Evolutionary conservation across 768 basidiomycete species (phyloP).

Genomic region (Serendipita indica): DNA sequence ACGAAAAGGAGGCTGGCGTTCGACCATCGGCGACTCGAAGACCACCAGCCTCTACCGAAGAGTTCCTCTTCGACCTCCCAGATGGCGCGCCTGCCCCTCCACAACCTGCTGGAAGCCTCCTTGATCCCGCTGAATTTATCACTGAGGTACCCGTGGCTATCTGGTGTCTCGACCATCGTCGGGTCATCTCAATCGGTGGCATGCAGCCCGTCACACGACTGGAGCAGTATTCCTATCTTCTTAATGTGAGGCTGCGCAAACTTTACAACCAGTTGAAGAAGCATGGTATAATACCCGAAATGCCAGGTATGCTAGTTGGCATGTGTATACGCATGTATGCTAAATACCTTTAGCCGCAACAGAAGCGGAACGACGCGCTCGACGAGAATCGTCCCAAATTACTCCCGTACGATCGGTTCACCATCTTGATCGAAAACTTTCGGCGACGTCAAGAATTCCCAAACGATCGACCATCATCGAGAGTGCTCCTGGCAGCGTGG

Average conservation of each 20-base stretch:
- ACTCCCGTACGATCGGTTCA: slow-evolving; percentile 81
- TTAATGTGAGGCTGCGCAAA: slow-evolving; percentile 88
- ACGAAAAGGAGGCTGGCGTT: slow-evolving; percentile 31
- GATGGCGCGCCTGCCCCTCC: slow-evolving; percentile 26
- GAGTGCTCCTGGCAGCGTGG: slow-evolving; percentile 78
- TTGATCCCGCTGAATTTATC: slow-evolving; percentile 56
- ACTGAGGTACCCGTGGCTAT: slow-evolving; percentile 27
- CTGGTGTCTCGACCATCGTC: slow-evolving; percentile 65
- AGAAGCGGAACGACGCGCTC: slow-evolving; percentile 48
- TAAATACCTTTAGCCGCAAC: slow-evolving; percentile 16
- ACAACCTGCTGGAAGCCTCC: background rate
- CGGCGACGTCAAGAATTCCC: slow-evolving; percentile 80
- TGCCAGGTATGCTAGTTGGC: slow-evolving; percentile 42
- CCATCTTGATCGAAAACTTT: slow-evolving; percentile 81
- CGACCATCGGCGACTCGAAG: slow-evolving; percentile 41
- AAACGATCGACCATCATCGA: slow-evolving; percentile 93
- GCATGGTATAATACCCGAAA: slow-evolving; percentile 76
- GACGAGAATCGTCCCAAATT: slow-evolving; percentile 77
- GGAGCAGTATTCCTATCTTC: slow-evolving; percentile 93
- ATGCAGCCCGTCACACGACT: slow-evolving; percentile 87
- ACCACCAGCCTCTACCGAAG: slow-evolving; percentile 64
- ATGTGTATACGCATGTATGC: slow-evolving; percentile 12
- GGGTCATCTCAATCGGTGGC: slow-evolving; percentile 48
- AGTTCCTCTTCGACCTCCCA: slow-evolving; percentile 65
- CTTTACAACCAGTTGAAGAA: slow-evolving; percentile 77